phyloP scores from a whole-genome alignment of 441 rosid species.

The Heliophila coronopifolia region DNA sequence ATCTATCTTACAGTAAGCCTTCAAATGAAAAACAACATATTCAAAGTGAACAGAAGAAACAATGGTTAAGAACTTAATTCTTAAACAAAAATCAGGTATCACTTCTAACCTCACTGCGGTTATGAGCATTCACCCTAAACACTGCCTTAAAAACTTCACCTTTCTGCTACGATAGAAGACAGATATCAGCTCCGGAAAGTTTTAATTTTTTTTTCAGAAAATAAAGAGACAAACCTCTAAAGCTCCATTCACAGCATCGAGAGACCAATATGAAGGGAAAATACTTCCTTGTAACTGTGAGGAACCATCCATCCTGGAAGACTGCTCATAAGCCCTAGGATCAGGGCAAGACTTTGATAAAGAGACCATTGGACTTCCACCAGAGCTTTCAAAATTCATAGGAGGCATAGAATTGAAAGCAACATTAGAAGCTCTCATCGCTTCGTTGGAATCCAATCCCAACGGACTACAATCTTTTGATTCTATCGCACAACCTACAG shows the following conservation, averaged over 20 bases:
- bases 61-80: not conserved
- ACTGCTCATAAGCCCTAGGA: slow-evolving; percentile 33
- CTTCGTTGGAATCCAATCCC: slow-evolving; percentile 20
- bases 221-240: slow-evolving; percentile 51
- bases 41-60: slow-evolving; percentile 6
- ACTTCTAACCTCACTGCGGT: slow-evolving; percentile 62
- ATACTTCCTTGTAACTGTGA: slow-evolving; percentile 33
- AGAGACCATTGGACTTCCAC: slow-evolving; percentile 11
- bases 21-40: not conserved
- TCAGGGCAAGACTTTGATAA: slow-evolving; percentile 48
- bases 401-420: slow-evolving; percentile 62
- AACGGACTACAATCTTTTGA: slow-evolving; percentile 25
- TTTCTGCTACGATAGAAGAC: slow-evolving; percentile 42
- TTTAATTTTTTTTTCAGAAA: too few relatives aligned
- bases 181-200: too few relatives aligned
- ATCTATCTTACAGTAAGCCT: slow-evolving; percentile 96
- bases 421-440: slow-evolving; percentile 32
- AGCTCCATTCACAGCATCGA: slow-evolving; percentile 47
- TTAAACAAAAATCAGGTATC: not conserved
- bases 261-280: slow-evolving; percentile 58
- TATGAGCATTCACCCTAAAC: slow-evolving; percentile 82
- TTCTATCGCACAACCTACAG: too few relatives aligned
- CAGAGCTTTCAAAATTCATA: slow-evolving; percentile 35
- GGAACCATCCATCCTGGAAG: slow-evolving; percentile 25
- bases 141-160: slow-evolving; percentile 65